Evolutionary conservation across 805 yeast genomes (phyloP).

Genomic region (Candida krabiensis): DNA sequence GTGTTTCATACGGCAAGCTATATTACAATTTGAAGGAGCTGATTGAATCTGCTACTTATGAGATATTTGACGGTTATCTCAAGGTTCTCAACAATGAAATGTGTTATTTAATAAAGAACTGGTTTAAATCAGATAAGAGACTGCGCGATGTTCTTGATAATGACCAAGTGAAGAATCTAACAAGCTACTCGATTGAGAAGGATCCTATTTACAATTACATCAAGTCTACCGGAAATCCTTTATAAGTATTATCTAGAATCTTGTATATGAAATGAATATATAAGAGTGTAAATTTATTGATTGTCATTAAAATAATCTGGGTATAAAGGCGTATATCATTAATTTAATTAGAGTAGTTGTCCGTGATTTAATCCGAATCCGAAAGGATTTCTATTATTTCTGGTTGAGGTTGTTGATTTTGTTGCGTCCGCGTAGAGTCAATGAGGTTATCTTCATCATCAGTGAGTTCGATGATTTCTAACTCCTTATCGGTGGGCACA

Average conservation of each 20-base stretch:
- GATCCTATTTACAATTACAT: slow-evolving; percentile 61
- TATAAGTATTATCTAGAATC: slow-evolving; percentile 13
- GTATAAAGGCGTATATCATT: too few species aligned
- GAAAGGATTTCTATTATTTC: slow-evolving; percentile 15
- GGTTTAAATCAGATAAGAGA: slow-evolving; percentile 67
- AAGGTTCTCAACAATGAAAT: slow-evolving; percentile 49
- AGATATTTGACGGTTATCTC: slow-evolving; percentile 47
- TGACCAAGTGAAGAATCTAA: slow-evolving; percentile 44
- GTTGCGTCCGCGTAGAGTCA: slow-evolving; percentile 3
- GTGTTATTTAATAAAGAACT: slow-evolving; percentile 59
- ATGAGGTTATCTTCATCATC: slow-evolving; percentile 17
- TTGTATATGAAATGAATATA: too few species aligned
- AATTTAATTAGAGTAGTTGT: too few species aligned
- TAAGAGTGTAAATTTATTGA: slow-evolving; percentile 1
- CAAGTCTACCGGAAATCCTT: slow-evolving; percentile 38
- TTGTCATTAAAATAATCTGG: slow-evolving; percentile 1
- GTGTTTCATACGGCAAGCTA: slow-evolving; percentile 61
- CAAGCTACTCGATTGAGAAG: slow-evolving; percentile 45
- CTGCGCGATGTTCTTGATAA: slow-evolving; percentile 55
- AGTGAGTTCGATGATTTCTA: slow-evolving; percentile 35
- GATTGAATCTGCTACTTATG: slow-evolving; percentile 58
- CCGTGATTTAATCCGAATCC: slow-evolving; percentile 1
- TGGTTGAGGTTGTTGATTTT: background rate
- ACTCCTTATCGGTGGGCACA: slow-evolving; percentile 46
- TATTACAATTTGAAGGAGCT: slow-evolving; percentile 64